Evolutionary conservation across 2,329 filamentous ascomycete species (phyloP), one percentile per base, ranked within the genome.

Genomic region (Ceratocystis harringtonii): DNA sequence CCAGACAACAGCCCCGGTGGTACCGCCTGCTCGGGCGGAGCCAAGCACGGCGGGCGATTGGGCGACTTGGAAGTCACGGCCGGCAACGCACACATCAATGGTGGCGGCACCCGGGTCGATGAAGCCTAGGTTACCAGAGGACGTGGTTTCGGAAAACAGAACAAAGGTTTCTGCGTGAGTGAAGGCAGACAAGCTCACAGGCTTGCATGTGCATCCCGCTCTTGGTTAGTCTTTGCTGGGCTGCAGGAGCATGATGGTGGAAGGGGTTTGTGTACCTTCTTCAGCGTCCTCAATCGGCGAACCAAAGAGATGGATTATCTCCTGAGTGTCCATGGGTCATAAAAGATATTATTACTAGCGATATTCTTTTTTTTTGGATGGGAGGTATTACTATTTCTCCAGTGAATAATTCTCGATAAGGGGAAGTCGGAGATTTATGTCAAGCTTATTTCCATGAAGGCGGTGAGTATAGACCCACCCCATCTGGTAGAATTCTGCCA

Each of bases 41-140:
- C 85, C 85, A 45, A 99, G 81, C 8, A 97, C 79, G 8, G 85
- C 83, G 0, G 91, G 92, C 1, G 90, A 95, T 75, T 97, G 94
- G 68, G 85, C 81, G 70, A 97, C 87, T 43, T 81, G 83, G 67
- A 90, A 84, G 71, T 95, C 89, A 63, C 79, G 80, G 65, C 80
- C 85, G 65, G 79, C 83, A 68, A 97, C 81, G 43, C 80, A 80
- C 67, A 96, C 73, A 12, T 89, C 82, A 44, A 96, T 74, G 1
- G 77, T 75, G 1, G 80, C 73, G 8, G 88, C 84, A 69, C 82
- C 84, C 17, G 88, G 78, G 73, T 96, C 87, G 69, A 97, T 77
- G 75, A 96, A 94, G 72, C 92, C 94, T 8, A 97, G 84, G 70
- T 91, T 86, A 65, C 85, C 83, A 12, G 87, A 88, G 0, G 88